phyloP scores from a whole-genome alignment of 805 yeast genomes.

The Cyberlindnera xylosilytica region DNA sequence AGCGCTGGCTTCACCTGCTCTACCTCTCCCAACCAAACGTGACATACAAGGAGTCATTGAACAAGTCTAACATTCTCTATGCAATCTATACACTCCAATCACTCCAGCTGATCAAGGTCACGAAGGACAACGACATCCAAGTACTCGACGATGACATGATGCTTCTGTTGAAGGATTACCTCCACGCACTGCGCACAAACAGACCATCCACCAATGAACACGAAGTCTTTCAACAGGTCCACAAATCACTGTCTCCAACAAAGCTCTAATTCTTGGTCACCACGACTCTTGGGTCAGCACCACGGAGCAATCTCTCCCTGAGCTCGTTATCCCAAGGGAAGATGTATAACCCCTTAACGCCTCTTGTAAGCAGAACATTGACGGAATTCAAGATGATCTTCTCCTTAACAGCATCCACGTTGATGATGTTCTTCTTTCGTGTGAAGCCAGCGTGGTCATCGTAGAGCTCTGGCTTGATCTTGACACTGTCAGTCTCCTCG shows the following conservation, averaged over 20 bases:
- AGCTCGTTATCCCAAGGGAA: slow-evolving; percentile 41
- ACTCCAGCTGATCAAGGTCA: slow-evolving; percentile 14
- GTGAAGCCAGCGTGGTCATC: slow-evolving; percentile 47
- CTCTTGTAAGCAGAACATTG: slow-evolving; percentile 44
- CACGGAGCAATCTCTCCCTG: slow-evolving; percentile 31
- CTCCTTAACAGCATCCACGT: slow-evolving; percentile 35
- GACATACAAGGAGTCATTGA: slow-evolving; percentile 20
- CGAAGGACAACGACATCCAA: slow-evolving; percentile 12
- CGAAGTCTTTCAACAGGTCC: slow-evolving; percentile 4
- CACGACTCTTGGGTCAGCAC: slow-evolving; percentile 11
- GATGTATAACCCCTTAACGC: slow-evolving; percentile 40
- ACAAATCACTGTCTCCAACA: background rate
- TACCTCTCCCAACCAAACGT: slow-evolving; percentile 19
- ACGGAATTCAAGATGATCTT: slow-evolving; percentile 42
- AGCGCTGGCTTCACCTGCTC: slow-evolving; percentile 22
- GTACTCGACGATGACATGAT: slow-evolving; percentile 16
- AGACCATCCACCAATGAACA: slow-evolving; percentile 4
- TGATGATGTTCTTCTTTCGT: slow-evolving; percentile 36
- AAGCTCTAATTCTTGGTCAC: slow-evolving; percentile 2
- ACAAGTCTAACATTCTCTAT: slow-evolving; percentile 23
- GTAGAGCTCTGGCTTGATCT: slow-evolving; percentile 35
- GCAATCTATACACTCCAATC: slow-evolving; percentile 23
- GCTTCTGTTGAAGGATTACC: slow-evolving; percentile 7
- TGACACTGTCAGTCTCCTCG: slow-evolving; percentile 31
- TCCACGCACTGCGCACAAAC: slow-evolving; percentile 12